Conservation (phyloP, 2,329 filamentous ascomycete species). For the Hymenotorrendiella dingleyae region DNA sequence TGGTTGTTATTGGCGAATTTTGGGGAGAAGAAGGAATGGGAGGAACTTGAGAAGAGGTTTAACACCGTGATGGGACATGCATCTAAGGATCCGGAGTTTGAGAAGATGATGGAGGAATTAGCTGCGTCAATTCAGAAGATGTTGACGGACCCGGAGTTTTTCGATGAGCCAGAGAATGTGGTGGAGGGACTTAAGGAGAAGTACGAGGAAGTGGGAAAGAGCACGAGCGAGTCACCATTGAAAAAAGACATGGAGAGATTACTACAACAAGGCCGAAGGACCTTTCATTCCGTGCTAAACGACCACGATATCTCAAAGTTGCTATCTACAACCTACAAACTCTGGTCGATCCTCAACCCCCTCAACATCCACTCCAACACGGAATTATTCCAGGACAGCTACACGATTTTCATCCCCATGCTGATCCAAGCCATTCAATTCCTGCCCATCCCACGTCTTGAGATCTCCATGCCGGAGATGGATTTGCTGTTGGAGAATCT, state of each 20-base stretch:
- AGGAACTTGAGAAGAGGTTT: slow-evolving; percentile 63
- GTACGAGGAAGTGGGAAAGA: slow-evolving; percentile 55
- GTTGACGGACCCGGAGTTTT: slow-evolving; percentile 79
- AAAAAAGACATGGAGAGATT: slow-evolving; percentile 68
- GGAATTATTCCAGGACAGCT: slow-evolving; percentile 67
- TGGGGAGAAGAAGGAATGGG: slow-evolving; percentile 69
- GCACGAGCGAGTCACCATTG: slow-evolving; percentile 55
- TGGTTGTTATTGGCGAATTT: slow-evolving; percentile 78
- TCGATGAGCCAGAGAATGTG: slow-evolving; percentile 59
- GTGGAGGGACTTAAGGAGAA: slow-evolving; percentile 46
- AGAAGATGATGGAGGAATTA: slow-evolving; percentile 67
- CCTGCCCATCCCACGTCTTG: slow-evolving; percentile 84
- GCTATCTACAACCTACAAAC: slow-evolving; percentile 56
- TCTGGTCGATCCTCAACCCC: slow-evolving; percentile 66
- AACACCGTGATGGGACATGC: slow-evolving; percentile 67
- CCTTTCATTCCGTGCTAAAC: slow-evolving; percentile 60
- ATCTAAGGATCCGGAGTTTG: slow-evolving; percentile 74
- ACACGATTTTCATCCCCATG: slow-evolving; percentile 76
- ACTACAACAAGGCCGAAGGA: slow-evolving; percentile 61
- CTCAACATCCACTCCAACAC: slow-evolving; percentile 57
- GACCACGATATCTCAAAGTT: slow-evolving; percentile 70
- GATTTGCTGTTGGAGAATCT: slow-evolving; percentile 87
- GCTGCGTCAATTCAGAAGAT: slow-evolving; percentile 73
- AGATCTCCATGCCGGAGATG: slow-evolving; percentile 74
- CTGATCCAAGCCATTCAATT: slow-evolving; percentile 75